Conservation (phyloP, 2,329 filamentous ascomycete species). For the Alternaria hordeiaustralica region DNA sequence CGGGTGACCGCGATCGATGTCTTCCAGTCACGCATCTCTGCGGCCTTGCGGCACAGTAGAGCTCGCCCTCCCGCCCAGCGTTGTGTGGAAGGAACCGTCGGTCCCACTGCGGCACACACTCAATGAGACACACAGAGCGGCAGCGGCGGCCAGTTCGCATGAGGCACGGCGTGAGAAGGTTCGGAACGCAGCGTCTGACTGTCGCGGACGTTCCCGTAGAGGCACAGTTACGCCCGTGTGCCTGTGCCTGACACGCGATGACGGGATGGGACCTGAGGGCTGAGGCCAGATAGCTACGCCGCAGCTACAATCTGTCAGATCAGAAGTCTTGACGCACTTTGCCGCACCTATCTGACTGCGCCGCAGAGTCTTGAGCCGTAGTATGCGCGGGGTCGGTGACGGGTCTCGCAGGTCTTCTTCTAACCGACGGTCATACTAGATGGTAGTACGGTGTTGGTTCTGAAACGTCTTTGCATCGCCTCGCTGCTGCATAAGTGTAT, state of each 20-base stretch:
- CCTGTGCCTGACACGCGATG: background rate
- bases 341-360: background rate
- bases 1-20: background rate
- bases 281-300: background rate
- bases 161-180: conserved; percentile 8
- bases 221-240: background rate
- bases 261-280: background rate
- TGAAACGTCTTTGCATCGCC: background rate
- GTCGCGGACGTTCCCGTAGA: conserved; percentile 7
- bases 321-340: background rate
- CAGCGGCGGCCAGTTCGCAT: conserved; percentile 4
- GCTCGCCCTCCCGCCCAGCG: background rate
- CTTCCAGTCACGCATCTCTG: background rate
- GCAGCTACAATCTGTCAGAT: background rate
- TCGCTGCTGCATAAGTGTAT: background rate
- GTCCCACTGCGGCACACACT: background rate
- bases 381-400: background rate
- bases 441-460: background rate
- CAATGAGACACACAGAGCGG: background rate
- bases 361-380: background rate
- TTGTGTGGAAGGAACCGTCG: background rate
- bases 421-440: background rate
- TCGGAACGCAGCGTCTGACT: conserved; percentile 3
- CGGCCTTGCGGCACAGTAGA: background rate
- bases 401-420: background rate